Percentiles rank a stretch among this genome's conserved stretches.
Conservation (phyloP, 805 yeast genomes). For the Metschnikowia kofuensis region DNA sequence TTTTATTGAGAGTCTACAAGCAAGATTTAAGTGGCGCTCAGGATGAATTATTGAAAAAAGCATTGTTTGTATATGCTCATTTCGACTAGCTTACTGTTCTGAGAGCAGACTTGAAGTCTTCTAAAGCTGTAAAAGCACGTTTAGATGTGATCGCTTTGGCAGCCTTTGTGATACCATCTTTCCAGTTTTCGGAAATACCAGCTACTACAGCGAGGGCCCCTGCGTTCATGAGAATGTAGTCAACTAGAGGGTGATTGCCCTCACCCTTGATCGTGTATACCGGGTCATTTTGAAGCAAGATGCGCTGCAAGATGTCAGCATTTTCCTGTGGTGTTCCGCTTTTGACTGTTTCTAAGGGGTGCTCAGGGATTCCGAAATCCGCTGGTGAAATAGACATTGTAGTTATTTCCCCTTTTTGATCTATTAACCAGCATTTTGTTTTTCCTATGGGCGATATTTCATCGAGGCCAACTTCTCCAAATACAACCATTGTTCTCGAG, state of each 20-base stretch:
- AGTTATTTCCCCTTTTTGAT: slow-evolving; percentile 39
- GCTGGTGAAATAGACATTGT: slow-evolving; percentile 55
- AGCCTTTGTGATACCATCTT: slow-evolving; percentile 74
- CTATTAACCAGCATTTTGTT: slow-evolving; percentile 76
- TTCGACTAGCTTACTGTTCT: background rate
- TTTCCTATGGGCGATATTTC: slow-evolving; percentile 89
- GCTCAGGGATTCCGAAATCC: slow-evolving; percentile 81
- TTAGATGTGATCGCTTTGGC: slow-evolving; percentile 66
- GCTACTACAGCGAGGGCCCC: slow-evolving; percentile 82
- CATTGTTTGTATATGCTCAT: background rate
- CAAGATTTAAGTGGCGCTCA: too few relatives aligned
- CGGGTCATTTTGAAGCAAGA: slow-evolving; percentile 43
- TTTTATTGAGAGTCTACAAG: too few relatives aligned
- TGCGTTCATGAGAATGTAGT: slow-evolving; percentile 86
- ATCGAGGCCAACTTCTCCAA: slow-evolving; percentile 89
- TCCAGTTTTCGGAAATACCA: slow-evolving; percentile 68
- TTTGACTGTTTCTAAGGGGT: slow-evolving; percentile 60
- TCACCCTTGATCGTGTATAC: slow-evolving; percentile 43
- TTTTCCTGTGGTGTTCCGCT: slow-evolving; percentile 89
- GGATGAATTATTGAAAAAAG: background rate
- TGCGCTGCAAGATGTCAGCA: slow-evolving; percentile 54
- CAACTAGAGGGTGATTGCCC: slow-evolving; percentile 60
- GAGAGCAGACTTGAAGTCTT: slow-evolving; percentile 40
- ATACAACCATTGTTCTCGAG: slow-evolving; percentile 76
- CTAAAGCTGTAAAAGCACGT: slow-evolving; percentile 57